phyloP scores from a whole-genome alignment of 2,329 filamentous ascomycete genomes.

The Calonectria fujianensis region DNA sequence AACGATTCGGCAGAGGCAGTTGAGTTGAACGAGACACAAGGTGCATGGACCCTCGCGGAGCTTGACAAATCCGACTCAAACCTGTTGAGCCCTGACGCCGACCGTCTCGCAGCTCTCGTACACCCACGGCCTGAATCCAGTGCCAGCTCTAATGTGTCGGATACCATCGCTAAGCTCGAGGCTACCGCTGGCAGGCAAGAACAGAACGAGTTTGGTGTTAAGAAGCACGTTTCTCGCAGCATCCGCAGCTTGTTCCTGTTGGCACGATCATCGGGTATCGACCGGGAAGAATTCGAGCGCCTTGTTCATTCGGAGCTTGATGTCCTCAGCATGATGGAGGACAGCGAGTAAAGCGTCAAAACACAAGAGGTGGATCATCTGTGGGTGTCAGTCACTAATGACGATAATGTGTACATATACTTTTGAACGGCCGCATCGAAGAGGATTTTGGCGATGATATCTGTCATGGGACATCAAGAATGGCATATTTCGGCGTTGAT shows the following conservation, averaged over 20 bases:
- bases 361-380: constrained; percentile 3
- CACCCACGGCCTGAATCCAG: constrained; percentile 77
- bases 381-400: constrained; percentile 14
- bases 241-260: constrained; percentile 86
- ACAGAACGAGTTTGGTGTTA: constrained; percentile 82
- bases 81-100: constrained; percentile 49
- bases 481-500: constrained; percentile 52
- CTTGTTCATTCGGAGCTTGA: constrained; percentile 84
- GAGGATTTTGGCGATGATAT: constrained; percentile 14
- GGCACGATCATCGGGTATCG: constrained; percentile 82
- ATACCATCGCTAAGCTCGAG: constrained; percentile 78
- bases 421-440: constrained; percentile 10
- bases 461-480: constrained; percentile 36
- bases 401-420: constrained; percentile 24
- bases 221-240: constrained; percentile 85
- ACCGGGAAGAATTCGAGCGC: constrained; percentile 83
- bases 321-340: constrained; percentile 80
- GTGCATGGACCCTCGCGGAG: constrained; percentile 67
- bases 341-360: constrained; percentile 58
- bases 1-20: constrained; percentile 45
- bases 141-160: constrained; percentile 73
- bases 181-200: constrained; percentile 73
- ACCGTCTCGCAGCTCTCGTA: constrained; percentile 64
- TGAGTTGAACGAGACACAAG: constrained; percentile 55
- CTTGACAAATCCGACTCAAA: constrained; percentile 63